Percentiles rank a stretch among this genome's conserved stretches.
Evolutionary conservation across 352 stramenopile species (phyloP).

Genomic region (Pythium myriotylum): DNA sequence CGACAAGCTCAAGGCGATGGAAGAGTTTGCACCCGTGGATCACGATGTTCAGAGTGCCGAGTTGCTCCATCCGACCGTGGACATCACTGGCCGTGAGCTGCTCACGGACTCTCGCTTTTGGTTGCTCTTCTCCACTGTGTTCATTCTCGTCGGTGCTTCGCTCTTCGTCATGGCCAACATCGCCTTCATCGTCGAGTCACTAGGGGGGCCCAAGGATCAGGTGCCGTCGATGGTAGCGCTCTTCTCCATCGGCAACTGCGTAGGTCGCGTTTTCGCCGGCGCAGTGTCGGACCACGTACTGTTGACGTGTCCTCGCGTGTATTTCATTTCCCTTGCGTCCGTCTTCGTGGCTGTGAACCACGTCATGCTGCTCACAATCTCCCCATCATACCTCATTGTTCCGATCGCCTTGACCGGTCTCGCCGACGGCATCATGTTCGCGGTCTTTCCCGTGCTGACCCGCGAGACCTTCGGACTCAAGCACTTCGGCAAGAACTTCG

Average conservation of each 20-base stretch:
- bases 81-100: conserved; percentile 53
- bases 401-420: conserved; percentile 63
- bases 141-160: conserved; percentile 70
- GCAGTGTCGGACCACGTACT: conserved; percentile 65
- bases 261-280: conserved; percentile 54
- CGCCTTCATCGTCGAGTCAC: conserved; percentile 75
- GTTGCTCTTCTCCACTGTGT: conserved; percentile 68
- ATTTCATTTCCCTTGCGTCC: conserved; percentile 59
- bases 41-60: not conserved
- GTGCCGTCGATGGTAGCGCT: conserved; percentile 67
- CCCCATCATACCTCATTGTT: conserved; percentile 42
- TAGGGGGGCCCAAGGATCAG: conserved; percentile 44
- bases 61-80: not conserved
- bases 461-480: conserved; percentile 68
- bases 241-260: conserved; percentile 74
- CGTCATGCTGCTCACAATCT: conserved; percentile 55
- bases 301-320: conserved; percentile 48
- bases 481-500: conserved; percentile 85
- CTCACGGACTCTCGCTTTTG: conserved; percentile 61
- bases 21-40: conserved; percentile 7
- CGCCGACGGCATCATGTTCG: conserved; percentile 77
- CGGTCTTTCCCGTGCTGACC: conserved; percentile 65
- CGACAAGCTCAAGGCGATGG: conserved; percentile 1
- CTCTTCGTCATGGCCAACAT: conserved; percentile 85
- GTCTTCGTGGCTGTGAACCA: conserved; percentile 64